Percentiles rank a stretch among this genome's conserved stretches.
Evolutionary conservation across 1,139 yeast genomes (phyloP).

Genomic region (Debaryomyces subglobosus): DNA sequence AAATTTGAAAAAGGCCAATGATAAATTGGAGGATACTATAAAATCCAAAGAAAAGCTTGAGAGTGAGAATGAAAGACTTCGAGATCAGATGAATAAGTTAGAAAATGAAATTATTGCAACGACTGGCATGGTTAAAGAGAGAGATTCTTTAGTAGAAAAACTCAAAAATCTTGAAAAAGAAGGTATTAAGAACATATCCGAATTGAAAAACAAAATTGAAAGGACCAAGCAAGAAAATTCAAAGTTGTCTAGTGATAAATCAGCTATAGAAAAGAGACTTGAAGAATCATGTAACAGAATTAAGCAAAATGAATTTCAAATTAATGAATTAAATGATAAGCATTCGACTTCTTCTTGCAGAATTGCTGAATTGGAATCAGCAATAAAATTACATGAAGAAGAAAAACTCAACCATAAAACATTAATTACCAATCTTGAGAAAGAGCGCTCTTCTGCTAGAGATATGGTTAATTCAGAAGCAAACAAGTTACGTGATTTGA

Average conservation of each 20-base stretch:
- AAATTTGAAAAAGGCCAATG: slow-evolving; percentile 37
- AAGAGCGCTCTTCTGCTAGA: slow-evolving; percentile 20
- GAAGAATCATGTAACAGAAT: slow-evolving; percentile 13
- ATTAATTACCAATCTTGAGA: slow-evolving; percentile 20
- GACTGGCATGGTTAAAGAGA: slow-evolving; percentile 29
- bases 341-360: not conserved
- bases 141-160: slow-evolving; percentile 26
- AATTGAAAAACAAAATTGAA: slow-evolving; percentile 21
- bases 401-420: slow-evolving; percentile 24
- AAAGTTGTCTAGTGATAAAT: slow-evolving; percentile 25
- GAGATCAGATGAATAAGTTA: slow-evolving; percentile 52
- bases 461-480: slow-evolving; percentile 14
- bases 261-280: slow-evolving; percentile 16
- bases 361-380: slow-evolving; percentile 18
- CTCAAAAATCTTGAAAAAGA: slow-evolving; percentile 28
- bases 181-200: not conserved
- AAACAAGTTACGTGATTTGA: slow-evolving; percentile 16
- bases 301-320: not conserved
- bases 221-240: slow-evolving; percentile 25
- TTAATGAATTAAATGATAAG: slow-evolving; percentile 1
- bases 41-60: slow-evolving; percentile 46
- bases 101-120: slow-evolving; percentile 42
- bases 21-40: slow-evolving; percentile 44
- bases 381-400: slow-evolving; percentile 22
- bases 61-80: slow-evolving; percentile 50